Base-by-base conservation (phyloP, 768 basidiomycete species). In the Tricholoma matsutake region DNA sequence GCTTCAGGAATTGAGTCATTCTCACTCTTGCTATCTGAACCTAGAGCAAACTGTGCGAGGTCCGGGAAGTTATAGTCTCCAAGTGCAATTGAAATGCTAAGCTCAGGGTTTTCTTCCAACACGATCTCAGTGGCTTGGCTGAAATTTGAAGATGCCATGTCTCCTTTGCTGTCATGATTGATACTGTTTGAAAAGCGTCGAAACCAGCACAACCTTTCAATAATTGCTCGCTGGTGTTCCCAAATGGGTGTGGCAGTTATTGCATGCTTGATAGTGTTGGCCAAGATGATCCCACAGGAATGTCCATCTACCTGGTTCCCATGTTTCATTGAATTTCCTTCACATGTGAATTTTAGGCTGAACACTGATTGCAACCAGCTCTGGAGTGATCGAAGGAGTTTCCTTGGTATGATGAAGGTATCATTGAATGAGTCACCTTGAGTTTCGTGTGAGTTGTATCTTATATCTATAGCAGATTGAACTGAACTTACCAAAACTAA, bases 111-210 rank as follows among this genome's bases (percentile, higher is more conserved):
- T 49, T 49, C 45, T 18, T 11, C 28, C 45, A 49, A 49, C 45
- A 28, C 14, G 11, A 10, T 16, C 11, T 9, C 13, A 22, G 45
- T 18, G 25, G 20, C 22, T 25, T 49, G 25, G 45, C 45, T 49
- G 4, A 49, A 25, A 11, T 49, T 49, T 16, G 45, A 11, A 9
- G 20, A 37, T 9, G 25, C 25, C 1, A 13, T n/a, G 1, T 41
- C 74, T 47, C 61, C 57, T 25, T 56, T 54, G 22, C 28, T 76
- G 56, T 3, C 77, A n/a, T n/a, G n/a, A 55, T 47, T 64, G 72
- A 39, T 65, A 65, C 1, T 37, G 22, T 25, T n/a, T n/a, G 49
- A 9, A 10, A 39, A 7, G 20, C 32, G 6, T 28, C 51, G 59
- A 20, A 31, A 37, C 20, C 43, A 31, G 41, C 54, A 41, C 10